phyloP scores from a whole-genome alignment of 1,139 yeast genomes.

The Tardiomyces depauwii region DNA sequence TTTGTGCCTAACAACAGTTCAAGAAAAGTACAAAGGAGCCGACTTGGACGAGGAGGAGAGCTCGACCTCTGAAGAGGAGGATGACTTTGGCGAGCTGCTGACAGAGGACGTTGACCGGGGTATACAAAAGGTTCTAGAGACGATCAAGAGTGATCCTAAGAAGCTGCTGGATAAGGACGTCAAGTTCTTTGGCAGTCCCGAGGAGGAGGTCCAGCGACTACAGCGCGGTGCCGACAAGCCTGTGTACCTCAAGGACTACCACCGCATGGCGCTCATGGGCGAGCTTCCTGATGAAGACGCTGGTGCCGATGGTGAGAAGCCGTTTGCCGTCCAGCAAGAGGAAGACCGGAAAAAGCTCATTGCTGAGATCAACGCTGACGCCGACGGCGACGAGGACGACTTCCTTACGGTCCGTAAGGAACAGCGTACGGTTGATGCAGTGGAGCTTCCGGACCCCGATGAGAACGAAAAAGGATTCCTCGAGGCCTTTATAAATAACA shows the following conservation, averaged over 20 bases:
- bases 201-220: conserved; percentile 24
- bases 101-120: conserved; percentile 82
- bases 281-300: conserved; percentile 35
- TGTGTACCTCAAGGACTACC: conserved; percentile 82
- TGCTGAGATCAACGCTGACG: conserved; percentile 60
- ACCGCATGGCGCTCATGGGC: conserved; percentile 68
- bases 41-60: conserved; percentile 25
- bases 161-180: conserved; percentile 52
- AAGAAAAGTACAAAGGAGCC: conserved; percentile 20
- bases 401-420: conserved; percentile 48
- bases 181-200: conserved; percentile 62
- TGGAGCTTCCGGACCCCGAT: conserved; percentile 59
- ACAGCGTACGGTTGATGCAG: conserved; percentile 23
- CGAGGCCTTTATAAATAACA: conserved; percentile 55
- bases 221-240: conserved; percentile 45
- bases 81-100: conserved; percentile 78
- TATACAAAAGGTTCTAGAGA: conserved; percentile 56
- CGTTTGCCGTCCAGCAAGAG: conserved; percentile 59
- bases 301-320: conserved; percentile 33
- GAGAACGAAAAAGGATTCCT: conserved; percentile 57
- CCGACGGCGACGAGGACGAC: conserved; percentile 38
- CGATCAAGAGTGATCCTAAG: conserved; percentile 58
- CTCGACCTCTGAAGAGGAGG: conserved; percentile 62
- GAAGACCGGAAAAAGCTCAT: conserved; percentile 66
- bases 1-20: conserved; percentile 16